Percentiles rank a stretch among this genome's conserved stretches.
These are phyloP conservation scores for Xenosphaeropsis pyriputrescens DNA, from an alignment of 2,329 filamentous ascomycete species.

Conservation along the genomic window DNA sequence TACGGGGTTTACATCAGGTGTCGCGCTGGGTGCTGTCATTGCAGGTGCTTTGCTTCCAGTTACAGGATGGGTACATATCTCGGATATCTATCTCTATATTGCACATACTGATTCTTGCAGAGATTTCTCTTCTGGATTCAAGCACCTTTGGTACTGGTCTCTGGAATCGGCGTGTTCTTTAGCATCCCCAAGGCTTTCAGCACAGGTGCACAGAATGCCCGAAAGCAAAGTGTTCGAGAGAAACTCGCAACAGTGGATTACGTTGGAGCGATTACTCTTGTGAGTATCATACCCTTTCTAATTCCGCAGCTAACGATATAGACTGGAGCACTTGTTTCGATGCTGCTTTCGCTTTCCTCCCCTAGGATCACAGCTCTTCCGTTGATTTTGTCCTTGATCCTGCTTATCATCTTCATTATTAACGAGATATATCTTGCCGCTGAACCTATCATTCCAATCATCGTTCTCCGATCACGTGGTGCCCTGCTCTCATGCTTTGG, in stretches of 20 bases:
- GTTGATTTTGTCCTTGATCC: constrained; percentile 39
- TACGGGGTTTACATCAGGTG: constrained; percentile 54
- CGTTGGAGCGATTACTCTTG: constrained; percentile 51
- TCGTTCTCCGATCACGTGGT: constrained; percentile 53
- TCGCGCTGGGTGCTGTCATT: constrained; percentile 57
- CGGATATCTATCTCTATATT: not conserved
- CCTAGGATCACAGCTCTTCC: constrained; percentile 43
- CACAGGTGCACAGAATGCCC: constrained; percentile 18
- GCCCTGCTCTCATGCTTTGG: constrained; percentile 60
- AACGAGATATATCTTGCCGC: constrained; percentile 48
- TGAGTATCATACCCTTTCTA: constrained; percentile 20
- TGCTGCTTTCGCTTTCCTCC: constrained; percentile 57
- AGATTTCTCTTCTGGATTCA: constrained; percentile 62
- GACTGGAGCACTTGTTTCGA: constrained; percentile 50
- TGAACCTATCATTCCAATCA: constrained; percentile 63
- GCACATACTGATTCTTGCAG: constrained; percentile 24
- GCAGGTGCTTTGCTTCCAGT: constrained; percentile 47
- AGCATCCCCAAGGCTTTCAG: constrained; percentile 40
- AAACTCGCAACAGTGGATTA: constrained; percentile 62
- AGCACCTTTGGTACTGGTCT: constrained; percentile 44
- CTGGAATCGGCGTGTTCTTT: constrained; percentile 46
- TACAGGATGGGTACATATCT: constrained; percentile 51
- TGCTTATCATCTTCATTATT: constrained; percentile 37
- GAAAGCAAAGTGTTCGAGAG: constrained; percentile 23
- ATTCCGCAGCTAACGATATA: constrained; percentile 13